Evolutionary conservation across 2,329 filamentous ascomycete species (phyloP), one percentile per base, ranked within the genome.

Genomic region (Aspergillus oerlinghausenensis): DNA sequence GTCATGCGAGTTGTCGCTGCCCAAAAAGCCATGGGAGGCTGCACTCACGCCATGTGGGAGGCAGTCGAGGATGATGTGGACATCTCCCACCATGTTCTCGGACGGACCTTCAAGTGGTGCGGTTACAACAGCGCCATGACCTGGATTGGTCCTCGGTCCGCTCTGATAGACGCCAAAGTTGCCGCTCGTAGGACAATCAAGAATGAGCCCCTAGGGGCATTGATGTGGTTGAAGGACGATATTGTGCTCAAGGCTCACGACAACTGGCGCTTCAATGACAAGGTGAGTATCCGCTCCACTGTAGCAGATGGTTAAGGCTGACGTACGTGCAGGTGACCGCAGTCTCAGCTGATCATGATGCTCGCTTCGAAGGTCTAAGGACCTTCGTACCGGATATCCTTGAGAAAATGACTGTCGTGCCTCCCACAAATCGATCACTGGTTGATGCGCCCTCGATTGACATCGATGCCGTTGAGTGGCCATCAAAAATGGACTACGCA

Each of bases 211-310:
- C 56, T 76, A 4, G 73, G 73, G 19, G 74, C 74, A 1, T 65
- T 76, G 51, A 70, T 70, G 62, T 76, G 70, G 70, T 59, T 76
- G 56, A 76, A 76, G 59, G 66, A 69, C 14, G 65, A 69, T 32
- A 60, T 63, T 25, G 70, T 70, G 7, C 68, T 75, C 60, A 61
- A 68, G 21, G 58, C 68, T 4, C 74, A 76, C 42, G 66, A 73
- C 40, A 54, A 60, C 10, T 76, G 72, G 71, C 64, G 61, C 50
- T 60, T 49, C 11, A 69, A 70, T 54, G 48, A 45, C 14, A 52
- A 23, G 32, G 52, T 60, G 4, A 43, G 32, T 6, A 6, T 38
- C 11, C 32, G 17, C 32, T 38, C 32, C 14, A 7, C 5, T 6
- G 14, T 38, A 17, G 2, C 29, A 6, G 17, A 14, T 14, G n/a